Evolutionary conservation across 768 basidiomycete species (phyloP), one percentile per base, ranked within the genome.

Genomic region (Nidularia sp.): DNA sequence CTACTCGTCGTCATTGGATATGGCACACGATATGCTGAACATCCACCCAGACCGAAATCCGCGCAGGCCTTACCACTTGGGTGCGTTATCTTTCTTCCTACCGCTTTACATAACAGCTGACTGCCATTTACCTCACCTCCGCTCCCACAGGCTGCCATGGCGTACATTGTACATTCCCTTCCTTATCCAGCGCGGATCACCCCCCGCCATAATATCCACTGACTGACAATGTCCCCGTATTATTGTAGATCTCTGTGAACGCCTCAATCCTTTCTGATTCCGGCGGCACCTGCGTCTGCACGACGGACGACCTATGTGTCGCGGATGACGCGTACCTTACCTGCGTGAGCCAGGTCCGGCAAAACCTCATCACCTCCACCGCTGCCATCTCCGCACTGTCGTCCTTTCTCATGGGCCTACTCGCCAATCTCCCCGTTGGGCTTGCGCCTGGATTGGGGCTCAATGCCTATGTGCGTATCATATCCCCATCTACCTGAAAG

Each of bases 371-470:
- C 61, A 91, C 87, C 5, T 79, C 86, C 9, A 93, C 91, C 0
- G 89, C 90, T 7, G 85, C 88, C 50, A 79, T 91, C 53, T 76
- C 88, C 3, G 82, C 87, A 0, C 77, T 94, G 5, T 68, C 89
- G 7, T 87, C 86, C 13, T 81, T 86, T 64, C 78, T 92, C 53
- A 91, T 94, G 90, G 92, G 92, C 45, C 69, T 85, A 10, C 65
- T 92, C 22, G 92, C 89, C 36, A 94, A 94, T 63, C 72, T 94
- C n/a, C 92, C 92, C 1, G 81, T 94, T n/a, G 90, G 86, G 32
- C 80, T 93, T 68, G 91, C 91, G 2, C 91, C 91, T 18, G 92
- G 92, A 53, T 76, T 94, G 54, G 91, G 91, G 50, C 69, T 92
- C 25, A 90, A 90, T 57, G 88, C 88, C 39, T 90, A 90, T 58